Evolutionary conservation across 1,284 basidiomycete species (phyloP), one percentile per base, ranked within the genome.

Genomic region (Cutaneotrichosporon arboriforme): DNA sequence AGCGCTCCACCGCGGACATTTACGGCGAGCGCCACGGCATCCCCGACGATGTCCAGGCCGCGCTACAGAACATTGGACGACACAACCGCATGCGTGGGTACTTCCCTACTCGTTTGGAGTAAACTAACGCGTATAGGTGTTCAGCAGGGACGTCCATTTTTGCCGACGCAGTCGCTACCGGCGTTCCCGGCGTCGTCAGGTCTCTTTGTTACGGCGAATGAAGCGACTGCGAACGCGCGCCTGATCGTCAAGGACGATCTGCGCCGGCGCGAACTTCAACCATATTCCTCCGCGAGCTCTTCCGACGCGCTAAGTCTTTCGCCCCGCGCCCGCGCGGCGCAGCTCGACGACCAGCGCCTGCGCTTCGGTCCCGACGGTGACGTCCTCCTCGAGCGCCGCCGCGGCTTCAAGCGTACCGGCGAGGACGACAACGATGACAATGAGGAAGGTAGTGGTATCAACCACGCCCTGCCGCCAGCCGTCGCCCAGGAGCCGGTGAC

Each of bases 21-120:
- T 69, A 72, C 39, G 65, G 62, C 10, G 38, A 57, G 14, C 59
- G 55, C 35, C 65, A 69, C 58, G 70, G 69, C 1, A 65, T 72
- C 15, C 55, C 65, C 8, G 54, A 58, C 1, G 64, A 68, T 15
- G 41, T 68, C 12, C 62, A 63, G 52, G 49, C 54, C 14, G 62
- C 62, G 23, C 47, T 72, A 38, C 62, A 66, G 59, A 72, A 64
- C 43, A 62, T 69, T 0, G 65, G 62, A 8, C 49, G 67, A 13
- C 48, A 56, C n/a, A 62, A 57, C 8, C 47, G 70, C 23, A 59
- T 62, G 59, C 54, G 70, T 72, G 58, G 61, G 67, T 65, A 18
- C 46, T 5, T 8, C 14, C 15, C 34, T 15, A 17, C 8, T 15
- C 12, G 7, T 14, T 8, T 3, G 5, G 46, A 31, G 26, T 31